Evolutionary conservation across 2,329 filamentous ascomycete genomes (phyloP).

Genomic region (Akanthomyces uredinophilus): DNA sequence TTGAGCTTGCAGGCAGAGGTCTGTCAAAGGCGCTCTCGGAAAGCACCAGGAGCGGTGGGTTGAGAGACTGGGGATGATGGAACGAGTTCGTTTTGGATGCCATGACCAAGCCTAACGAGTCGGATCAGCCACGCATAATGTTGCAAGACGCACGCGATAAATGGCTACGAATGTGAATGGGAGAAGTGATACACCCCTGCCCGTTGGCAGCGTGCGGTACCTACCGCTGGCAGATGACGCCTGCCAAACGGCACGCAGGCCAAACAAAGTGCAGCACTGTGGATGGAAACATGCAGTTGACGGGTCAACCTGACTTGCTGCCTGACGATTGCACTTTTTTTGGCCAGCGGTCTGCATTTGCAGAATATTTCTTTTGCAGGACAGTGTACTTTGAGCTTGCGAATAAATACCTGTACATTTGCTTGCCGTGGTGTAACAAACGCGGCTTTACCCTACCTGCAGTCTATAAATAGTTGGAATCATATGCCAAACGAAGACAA

Average conservation of each 20-base stretch:
- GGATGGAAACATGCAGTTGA: slow-evolving; percentile 11
- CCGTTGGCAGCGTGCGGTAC: neutral
- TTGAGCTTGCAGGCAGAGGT: slow-evolving; percentile 7
- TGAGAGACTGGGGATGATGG: neutral
- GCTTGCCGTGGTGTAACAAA: neutral
- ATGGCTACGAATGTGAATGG: slow-evolving; percentile 2
- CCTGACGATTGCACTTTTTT: neutral
- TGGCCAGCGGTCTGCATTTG: too few relatives aligned
- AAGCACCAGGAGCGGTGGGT: slow-evolving; percentile 5
- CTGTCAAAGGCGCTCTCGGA: neutral
- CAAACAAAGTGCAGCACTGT: neutral
- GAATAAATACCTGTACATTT: neutral
- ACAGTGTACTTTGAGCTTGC: neutral
- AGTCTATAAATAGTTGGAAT: slow-evolving; percentile 2
- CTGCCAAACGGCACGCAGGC: slow-evolving; percentile 9
- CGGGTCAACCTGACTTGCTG: slow-evolving; percentile 3
- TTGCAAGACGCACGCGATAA: neutral
- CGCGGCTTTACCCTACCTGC: neutral
- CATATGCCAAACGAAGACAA: slow-evolving; percentile 4
- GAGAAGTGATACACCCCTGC: neutral
- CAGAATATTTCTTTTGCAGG: neutral
- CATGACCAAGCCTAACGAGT: slow-evolving; percentile 10
- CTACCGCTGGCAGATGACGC: slow-evolving; percentile 1
- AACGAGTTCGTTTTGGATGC: slow-evolving; percentile 4
- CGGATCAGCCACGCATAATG: slow-evolving; percentile 5